Base-by-base conservation (phyloP, 768 basidiomycete species). In the Heimioporus sp. region DNA sequence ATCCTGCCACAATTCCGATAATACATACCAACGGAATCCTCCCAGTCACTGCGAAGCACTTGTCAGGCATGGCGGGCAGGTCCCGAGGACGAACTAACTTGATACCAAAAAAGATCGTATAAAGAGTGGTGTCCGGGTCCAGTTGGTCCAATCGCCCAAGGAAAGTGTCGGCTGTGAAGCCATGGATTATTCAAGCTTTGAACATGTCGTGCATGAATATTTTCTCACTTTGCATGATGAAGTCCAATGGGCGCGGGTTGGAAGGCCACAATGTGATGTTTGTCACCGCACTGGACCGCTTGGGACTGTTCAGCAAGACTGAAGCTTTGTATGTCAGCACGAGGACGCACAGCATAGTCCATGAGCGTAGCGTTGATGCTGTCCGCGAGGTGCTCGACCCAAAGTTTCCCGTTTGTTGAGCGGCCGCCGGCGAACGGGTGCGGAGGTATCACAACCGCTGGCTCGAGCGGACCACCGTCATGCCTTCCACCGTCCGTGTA, bases 51-150 rank as follows among this genome's bases (percentile, higher is more conserved):
- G 52, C 30, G 17, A 24, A 24, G 31, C 5, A 10, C n/a, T 24
- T 3, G 44, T 61, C 36, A 61, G 53, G 46, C 44, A 48, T 32
- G 1, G 28, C 8, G 9, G 6, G 5, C 39, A 8, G 30, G 4
- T 46, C 35, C 5, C 31, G 19, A 40, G 24, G n/a, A 11, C 24
- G 16, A 13, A 16, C 76, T 48, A 49, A 79, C 78, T 80, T 81
- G 49, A 80, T 82, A 10, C 80, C 80, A 52, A 81, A 80, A 60
- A 82, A 82, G 10, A 78, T 58, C 2, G 72, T 72, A 48, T 80
- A 82, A 8, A 82, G 64, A 4, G 80, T 80, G 2, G 76, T 77
- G 2, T 66, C 61, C 0, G 80, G 73, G 54, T 80, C 68, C 7
- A 81, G 65, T 0, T 66, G 46, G 53, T 82, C 66, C 1, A 65